Conservation (phyloP, 352 stramenopile species). For the Globisporangium paroecandrum region DNA sequence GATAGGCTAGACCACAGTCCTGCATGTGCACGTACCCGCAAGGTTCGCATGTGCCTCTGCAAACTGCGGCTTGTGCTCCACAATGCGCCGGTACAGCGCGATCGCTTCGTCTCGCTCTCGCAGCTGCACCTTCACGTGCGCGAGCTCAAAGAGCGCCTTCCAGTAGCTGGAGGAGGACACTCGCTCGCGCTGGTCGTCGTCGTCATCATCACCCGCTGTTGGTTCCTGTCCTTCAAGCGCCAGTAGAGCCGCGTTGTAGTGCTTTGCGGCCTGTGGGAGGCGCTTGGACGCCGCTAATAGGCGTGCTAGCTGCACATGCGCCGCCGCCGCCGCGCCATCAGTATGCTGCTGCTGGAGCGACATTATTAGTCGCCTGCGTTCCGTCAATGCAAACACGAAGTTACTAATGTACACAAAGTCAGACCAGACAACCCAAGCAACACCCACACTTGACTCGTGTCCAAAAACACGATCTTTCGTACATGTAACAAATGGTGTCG, state of each 20-base stretch:
- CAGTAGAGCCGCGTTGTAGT: conserved; percentile 15
- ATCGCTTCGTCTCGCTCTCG: conserved; percentile 27
- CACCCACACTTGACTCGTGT: too few species aligned
- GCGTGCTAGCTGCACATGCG: conserved; percentile 12
- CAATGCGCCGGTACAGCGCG: conserved; percentile 26
- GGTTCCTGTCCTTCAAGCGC: background rate
- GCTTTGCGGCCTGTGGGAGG: conserved; percentile 8
- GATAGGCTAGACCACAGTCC: too few species aligned
- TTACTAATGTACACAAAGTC: too few species aligned
- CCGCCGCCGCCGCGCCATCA: background rate
- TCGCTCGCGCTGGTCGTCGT: background rate
- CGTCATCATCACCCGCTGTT: too few species aligned
- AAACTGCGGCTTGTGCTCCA: conserved; percentile 24
- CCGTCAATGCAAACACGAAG: too few species aligned
- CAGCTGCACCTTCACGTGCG: conserved; percentile 17
- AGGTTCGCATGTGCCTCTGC: conserved; percentile 55
- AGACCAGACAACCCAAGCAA: too few species aligned
- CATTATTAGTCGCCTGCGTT: too few species aligned
- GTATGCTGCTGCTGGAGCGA: background rate
- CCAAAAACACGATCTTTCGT: too few species aligned
- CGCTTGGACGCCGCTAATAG: conserved; percentile 8
- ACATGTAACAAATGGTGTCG: too few species aligned
- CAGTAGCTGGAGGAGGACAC: background rate
- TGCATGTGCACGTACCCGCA: conserved; percentile 18
- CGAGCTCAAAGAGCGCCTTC: conserved; percentile 23